Conservation (phyloP, 202 grass and related monocot species). For the Panicum virgatum region DNA sequence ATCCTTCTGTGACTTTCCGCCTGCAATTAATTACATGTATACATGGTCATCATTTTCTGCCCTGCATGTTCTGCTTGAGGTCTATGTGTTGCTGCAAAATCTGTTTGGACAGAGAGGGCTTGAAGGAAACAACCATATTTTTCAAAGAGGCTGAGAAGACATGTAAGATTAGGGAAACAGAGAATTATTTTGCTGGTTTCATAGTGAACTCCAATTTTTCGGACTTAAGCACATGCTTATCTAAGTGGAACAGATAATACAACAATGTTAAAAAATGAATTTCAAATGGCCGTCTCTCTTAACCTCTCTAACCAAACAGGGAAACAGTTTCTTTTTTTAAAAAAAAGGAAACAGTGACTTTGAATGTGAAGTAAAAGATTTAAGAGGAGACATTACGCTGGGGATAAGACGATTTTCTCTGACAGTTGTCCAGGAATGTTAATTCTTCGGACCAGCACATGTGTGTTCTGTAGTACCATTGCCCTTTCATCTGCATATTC, state of each 20-base stretch:
- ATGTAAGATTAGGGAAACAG: neutral
- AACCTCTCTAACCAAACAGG: neutral
- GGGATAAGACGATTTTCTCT: constrained; percentile 45
- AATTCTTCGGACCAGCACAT: constrained; percentile 56
- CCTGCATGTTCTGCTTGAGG: neutral
- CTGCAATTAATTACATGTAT: constrained; percentile 41
- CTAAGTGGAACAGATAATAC: neutral
- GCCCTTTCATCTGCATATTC: constrained; percentile 67
- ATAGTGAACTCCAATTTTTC: neutral
- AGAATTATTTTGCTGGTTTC: neutral
- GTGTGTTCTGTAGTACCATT: constrained; percentile 54
- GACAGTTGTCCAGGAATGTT: constrained; percentile 38
- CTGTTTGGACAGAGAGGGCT: neutral
- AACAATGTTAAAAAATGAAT: neutral
- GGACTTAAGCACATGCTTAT: neutral
- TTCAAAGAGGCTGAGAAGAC: neutral
- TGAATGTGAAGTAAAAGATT: constrained; percentile 10
- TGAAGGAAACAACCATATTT: neutral
- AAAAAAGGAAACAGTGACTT: neutral
- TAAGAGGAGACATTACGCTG: constrained; percentile 41
- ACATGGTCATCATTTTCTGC: neutral
- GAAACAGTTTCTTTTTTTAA: too few species aligned
- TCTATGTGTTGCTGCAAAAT: neutral
- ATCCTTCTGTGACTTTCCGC: constrained; percentile 54
- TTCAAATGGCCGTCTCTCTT: neutral